phyloP scores from a whole-genome alignment of 208 protist species.

The Acanthamoeba royreba region DNA sequence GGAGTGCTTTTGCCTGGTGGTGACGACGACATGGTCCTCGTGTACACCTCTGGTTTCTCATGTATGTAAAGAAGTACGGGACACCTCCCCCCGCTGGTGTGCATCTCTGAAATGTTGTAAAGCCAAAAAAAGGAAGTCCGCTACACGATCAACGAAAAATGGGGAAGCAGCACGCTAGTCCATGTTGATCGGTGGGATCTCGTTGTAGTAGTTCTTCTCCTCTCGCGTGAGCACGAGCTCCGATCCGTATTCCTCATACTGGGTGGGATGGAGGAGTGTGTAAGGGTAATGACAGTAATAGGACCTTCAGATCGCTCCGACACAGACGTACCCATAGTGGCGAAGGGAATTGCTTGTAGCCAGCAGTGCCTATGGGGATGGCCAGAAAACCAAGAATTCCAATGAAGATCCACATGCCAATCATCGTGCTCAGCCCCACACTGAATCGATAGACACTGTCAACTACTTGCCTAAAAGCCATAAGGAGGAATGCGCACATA shows the following conservation, averaged over 20 bases:
- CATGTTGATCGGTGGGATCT: neutral
- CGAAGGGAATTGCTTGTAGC: neutral
- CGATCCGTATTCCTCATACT: slow-evolving; percentile 31
- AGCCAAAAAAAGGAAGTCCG: too few relatives aligned
- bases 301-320: neutral
- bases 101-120: too few relatives aligned
- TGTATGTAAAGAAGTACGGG: too few relatives aligned
- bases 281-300: neutral
- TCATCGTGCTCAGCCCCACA: neutral
- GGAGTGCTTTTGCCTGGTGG: too few relatives aligned
- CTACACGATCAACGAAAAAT: too few relatives aligned
- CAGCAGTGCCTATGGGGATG: neutral
- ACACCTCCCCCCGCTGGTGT: too few relatives aligned
- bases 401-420: slow-evolving; percentile 32
- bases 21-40: too few relatives aligned
- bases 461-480: neutral
- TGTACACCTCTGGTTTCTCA: too few relatives aligned
- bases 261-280: neutral
- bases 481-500: neutral
- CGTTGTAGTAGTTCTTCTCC: slow-evolving; percentile 17
- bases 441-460: neutral
- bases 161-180: too few relatives aligned
- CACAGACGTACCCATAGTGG: neutral
- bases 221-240: slow-evolving; percentile 20
- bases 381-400: neutral